Base-by-base conservation (phyloP, 345 rosid genomes). In the Citrus hindsii region DNA sequence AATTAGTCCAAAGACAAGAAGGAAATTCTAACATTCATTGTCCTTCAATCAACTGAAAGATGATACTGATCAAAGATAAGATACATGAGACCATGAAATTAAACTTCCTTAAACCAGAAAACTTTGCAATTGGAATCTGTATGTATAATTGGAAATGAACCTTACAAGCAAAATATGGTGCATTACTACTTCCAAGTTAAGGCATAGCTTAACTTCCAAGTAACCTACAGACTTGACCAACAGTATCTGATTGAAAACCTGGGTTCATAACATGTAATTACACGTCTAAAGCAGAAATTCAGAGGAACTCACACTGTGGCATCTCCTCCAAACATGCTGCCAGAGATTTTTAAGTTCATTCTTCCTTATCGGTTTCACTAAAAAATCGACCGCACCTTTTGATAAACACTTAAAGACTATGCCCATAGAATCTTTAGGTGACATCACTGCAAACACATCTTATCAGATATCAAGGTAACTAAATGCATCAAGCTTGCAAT, bases 311-410 rank as follows among this genome's bases (percentile, higher is more conserved):
- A 91, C 95, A 71, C 92, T 90, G 86, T 89, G 92, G 82, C 92
- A 86, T 89, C 90, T 90, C 85, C 92, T 89, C 95, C 97, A 93
- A 85, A 91, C 88, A 82, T 91, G 95, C 86, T 93, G 95, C 94
- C 95, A 93, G 8, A 91, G 91, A 81, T 90, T 93, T 85, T 90
- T 90, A 67, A 93, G 88, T 83, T 91, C 97, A 76, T 93, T 93
- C 88, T 91, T 93, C 83, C 97, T 87, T 81, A 93, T 86, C 33
- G 97, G 97, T 84, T 93, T 91, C 76, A 89, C 93, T 76, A 93
- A 84, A 83, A 91, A 91, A 82, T 93, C 97, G 84, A 89, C 97
- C 16, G 97, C 95, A 71, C 94, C 97, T 81, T 87, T 90, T 64
- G 97, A 93, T 83, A 93, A 87, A 86, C 95, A 91, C 84, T 90